A percentile compares a stretch with the other conserved stretches of the same genome.
These are phyloP conservation scores for Petrea volubilis DNA, from an alignment of 257 asterid species.

Conservation along the genomic window DNA sequence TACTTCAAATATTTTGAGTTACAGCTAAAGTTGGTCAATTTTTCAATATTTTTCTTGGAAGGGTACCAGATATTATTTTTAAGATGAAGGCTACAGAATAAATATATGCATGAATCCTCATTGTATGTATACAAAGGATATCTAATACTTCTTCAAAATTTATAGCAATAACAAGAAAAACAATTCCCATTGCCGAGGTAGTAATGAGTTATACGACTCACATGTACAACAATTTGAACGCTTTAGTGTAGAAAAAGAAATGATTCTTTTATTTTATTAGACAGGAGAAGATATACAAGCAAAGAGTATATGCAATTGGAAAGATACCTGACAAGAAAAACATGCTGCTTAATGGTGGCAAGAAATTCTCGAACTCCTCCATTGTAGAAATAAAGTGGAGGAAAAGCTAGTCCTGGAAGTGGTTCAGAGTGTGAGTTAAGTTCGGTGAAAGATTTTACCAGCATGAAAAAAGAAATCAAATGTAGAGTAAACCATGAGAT, in stretches of 20 bases:
- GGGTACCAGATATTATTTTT: not conserved
- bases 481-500: not conserved
- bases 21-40: constrained; percentile 4
- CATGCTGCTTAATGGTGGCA: constrained; percentile 80
- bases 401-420: constrained; percentile 83
- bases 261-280: not conserved
- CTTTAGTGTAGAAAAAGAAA: constrained; percentile 1
- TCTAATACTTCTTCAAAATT: not conserved
- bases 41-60: not conserved
- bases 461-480: not conserved
- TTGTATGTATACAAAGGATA: too few relatives aligned
- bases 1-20: not conserved
- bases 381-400: constrained; percentile 93
- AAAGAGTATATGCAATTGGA: constrained; percentile 26
- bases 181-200: not conserved
- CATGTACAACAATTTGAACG: not conserved
- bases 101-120: not conserved
- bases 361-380: constrained; percentile 97
- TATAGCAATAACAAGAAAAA: constrained; percentile 5
- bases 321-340: constrained; percentile 76
- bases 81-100: not conserved
- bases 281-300: constrained; percentile 8
- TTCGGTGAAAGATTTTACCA: not conserved
- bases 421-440: constrained; percentile 15
- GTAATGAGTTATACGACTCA: not conserved